Conservation (phyloP, 257 asterid genomes). For the Striga asiatica region DNA sequence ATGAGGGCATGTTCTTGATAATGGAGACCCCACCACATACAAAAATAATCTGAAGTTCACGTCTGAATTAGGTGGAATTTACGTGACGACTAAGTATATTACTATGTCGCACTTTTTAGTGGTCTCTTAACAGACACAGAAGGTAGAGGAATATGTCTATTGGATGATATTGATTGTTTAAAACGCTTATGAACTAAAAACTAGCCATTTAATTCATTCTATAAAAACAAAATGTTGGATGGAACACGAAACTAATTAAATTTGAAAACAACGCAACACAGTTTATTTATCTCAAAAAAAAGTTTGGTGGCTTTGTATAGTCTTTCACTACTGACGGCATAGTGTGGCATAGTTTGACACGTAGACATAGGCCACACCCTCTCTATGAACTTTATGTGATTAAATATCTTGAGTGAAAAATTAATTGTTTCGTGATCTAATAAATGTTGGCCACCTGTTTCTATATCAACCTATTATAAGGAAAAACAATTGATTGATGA, state of each 20-base stretch:
- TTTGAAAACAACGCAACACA: neutral
- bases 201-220: neutral
- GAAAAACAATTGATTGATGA: neutral
- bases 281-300: neutral
- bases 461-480: neutral
- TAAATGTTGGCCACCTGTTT: slow-evolving; percentile 1
- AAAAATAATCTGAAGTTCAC: slow-evolving; percentile 17
- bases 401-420: neutral
- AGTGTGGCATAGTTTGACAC: neutral
- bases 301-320: neutral
- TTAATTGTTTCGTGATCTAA: neutral
- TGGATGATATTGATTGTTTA: too few species aligned
- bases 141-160: too few species aligned
- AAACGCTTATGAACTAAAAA: neutral
- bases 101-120: too few species aligned
- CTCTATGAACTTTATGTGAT: neutral
- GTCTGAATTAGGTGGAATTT: neutral
- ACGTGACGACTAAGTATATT: too few species aligned
- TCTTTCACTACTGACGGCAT: neutral
- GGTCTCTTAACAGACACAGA: too few species aligned
- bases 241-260: neutral
- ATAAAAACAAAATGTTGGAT: too few species aligned
- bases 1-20: slow-evolving; percentile 18
- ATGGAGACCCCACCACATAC: slow-evolving; percentile 22
- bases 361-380: neutral